These are phyloP conservation scores for Salvia rosmarinus DNA, from an alignment of 257 asterid species.

Conservation along the genomic window DNA sequence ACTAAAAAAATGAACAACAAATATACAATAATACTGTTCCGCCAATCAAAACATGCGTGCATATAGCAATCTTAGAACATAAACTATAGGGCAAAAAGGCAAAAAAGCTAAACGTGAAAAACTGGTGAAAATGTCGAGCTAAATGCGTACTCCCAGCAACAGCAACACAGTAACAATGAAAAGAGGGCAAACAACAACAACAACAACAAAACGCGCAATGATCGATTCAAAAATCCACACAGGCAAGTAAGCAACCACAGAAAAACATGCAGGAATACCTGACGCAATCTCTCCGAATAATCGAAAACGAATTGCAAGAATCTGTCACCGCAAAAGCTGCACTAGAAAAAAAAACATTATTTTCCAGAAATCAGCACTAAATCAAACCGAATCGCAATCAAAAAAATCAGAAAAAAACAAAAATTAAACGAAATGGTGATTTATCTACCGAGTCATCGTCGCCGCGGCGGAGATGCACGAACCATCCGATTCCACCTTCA, in stretches of 20 bases:
- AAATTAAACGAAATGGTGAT: neutral
- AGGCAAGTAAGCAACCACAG: slow-evolving; percentile 17
- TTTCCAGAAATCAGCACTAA: neutral
- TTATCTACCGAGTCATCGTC: slow-evolving; percentile 30
- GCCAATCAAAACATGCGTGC: slow-evolving; percentile 15
- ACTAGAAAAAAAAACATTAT: slow-evolving; percentile 21
- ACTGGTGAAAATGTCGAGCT: neutral
- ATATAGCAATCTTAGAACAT: neutral
- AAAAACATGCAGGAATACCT: slow-evolving; percentile 34
- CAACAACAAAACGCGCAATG: neutral
- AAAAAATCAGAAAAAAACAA: neutral
- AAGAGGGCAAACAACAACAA: neutral
- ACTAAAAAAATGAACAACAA: slow-evolving; percentile 9
- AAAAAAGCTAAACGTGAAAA: neutral
- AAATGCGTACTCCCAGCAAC: slow-evolving; percentile 4
- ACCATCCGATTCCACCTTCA: slow-evolving; percentile 9
- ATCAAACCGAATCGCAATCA: slow-evolving; percentile 7
- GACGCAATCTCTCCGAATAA: slow-evolving; percentile 23
- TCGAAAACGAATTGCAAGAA: neutral
- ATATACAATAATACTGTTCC: neutral
- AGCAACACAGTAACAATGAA: slow-evolving; percentile 12
- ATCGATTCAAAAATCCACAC: slow-evolving; percentile 8
- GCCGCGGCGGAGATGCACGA: slow-evolving; percentile 1
- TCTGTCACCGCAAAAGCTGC: slow-evolving; percentile 36
- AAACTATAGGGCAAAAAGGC: slow-evolving; percentile 28